Evolutionary conservation across 805 yeast genomes (phyloP).

Genomic region (Schwanniomyces sp.): DNA sequence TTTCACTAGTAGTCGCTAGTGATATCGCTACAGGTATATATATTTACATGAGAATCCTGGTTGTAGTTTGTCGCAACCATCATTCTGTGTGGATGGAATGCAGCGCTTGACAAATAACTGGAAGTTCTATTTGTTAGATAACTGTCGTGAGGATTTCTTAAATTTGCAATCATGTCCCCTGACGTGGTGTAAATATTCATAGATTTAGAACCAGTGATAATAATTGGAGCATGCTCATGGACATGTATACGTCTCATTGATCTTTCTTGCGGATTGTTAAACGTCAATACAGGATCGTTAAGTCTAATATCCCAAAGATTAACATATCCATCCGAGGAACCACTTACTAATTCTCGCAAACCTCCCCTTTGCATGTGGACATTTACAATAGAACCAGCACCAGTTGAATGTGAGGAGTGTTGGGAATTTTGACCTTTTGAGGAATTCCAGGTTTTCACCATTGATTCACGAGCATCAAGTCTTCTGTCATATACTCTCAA

Average conservation of each 20-base stretch:
- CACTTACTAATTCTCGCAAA: slow-evolving; percentile 82
- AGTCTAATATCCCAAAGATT: slow-evolving; percentile 88
- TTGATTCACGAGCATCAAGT: slow-evolving; percentile 76
- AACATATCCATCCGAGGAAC: slow-evolving; percentile 77
- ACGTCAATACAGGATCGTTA: slow-evolving; percentile 67
- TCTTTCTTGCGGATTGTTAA: slow-evolving; percentile 54
- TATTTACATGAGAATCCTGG: slow-evolving; percentile 69
- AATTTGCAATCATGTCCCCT: slow-evolving; percentile 68
- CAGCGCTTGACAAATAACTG: slow-evolving; percentile 60
- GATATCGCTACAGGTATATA: slow-evolving; percentile 48
- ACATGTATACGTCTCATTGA: slow-evolving; percentile 66
- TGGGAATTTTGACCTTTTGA: slow-evolving; percentile 18
- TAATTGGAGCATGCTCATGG: slow-evolving; percentile 95
- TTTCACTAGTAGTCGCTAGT: slow-evolving; percentile 29
- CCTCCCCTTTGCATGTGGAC: slow-evolving; percentile 98
- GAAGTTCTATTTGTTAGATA: slow-evolving; percentile 47
- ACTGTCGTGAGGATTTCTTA: slow-evolving; percentile 50
- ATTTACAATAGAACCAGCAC: slow-evolving; percentile 62
- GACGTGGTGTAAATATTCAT: slow-evolving; percentile 83
- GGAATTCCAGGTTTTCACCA: slow-evolving; percentile 78
- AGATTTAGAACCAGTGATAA: slow-evolving; percentile 81
- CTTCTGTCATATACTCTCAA: slow-evolving; percentile 90
- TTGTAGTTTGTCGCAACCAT: slow-evolving; percentile 82
- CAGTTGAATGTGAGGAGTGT: slow-evolving; percentile 12
- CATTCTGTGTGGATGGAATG: slow-evolving; percentile 94